Percentiles rank a stretch among this genome's conserved stretches.
Conservation (phyloP, 176 grass and related monocot species). For the Hsuehochloa calcarea region DNA sequence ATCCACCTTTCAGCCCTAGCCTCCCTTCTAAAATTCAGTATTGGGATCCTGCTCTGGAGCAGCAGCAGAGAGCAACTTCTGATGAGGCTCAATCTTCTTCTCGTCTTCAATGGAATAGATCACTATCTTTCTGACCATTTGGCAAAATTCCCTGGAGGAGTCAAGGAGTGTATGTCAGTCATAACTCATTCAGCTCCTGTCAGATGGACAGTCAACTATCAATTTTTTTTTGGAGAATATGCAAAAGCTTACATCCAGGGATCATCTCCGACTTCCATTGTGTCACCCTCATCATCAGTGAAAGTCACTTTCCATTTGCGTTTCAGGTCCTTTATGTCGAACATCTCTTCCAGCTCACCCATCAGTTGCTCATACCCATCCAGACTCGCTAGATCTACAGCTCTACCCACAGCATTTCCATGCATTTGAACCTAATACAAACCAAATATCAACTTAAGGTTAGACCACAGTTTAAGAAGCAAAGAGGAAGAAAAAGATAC, state of each 20-base stretch:
- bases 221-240: background rate
- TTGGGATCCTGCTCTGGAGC: slow-evolving; percentile 18
- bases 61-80: background rate
- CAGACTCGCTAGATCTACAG: slow-evolving; percentile 63
- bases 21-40: slow-evolving; percentile 6
- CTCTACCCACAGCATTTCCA: slow-evolving; percentile 75
- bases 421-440: slow-evolving; percentile 91
- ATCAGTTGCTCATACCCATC: slow-evolving; percentile 59
- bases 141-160: slow-evolving; percentile 54
- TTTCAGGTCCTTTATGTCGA: slow-evolving; percentile 63
- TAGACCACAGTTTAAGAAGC: background rate
- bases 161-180: background rate
- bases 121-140: slow-evolving; percentile 57
- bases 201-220: background rate
- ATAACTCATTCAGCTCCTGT: background rate
- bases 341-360: slow-evolving; percentile 71
- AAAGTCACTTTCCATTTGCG: slow-evolving; percentile 74
- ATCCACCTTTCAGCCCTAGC: slow-evolving; percentile 34
- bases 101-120: slow-evolving; percentile 49
- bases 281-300: slow-evolving; percentile 61
- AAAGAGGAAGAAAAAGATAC: background rate
- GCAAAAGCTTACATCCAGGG: slow-evolving; percentile 67
- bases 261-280: slow-evolving; percentile 59
- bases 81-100: slow-evolving; percentile 35
- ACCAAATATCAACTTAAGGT: background rate